Base-by-base conservation (phyloP, 306 rosid genomes). In the Lablab purpureus region DNA sequence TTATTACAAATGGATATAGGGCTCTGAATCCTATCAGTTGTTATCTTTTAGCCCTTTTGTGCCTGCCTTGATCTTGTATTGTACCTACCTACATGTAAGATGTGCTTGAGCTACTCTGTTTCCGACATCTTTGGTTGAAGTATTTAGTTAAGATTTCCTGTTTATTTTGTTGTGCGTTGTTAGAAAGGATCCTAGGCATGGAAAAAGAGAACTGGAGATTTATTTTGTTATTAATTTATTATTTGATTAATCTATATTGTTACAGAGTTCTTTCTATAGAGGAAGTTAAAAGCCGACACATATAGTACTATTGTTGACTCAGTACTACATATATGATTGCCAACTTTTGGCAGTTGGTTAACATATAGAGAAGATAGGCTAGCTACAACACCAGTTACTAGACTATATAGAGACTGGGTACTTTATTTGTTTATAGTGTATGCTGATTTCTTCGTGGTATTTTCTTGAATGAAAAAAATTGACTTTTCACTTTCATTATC, bases 401-500 rank as follows among this genome's bases (percentile, higher is more conserved):
- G 14, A 60, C 40, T 59, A 52, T 59, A 2, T 59, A 59, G 66
- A 23, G 18, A 28, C 66, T 59, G 19, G 66, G 40, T 28, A 28
- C 41, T 60, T 43, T 15, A 62, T 19, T 30, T 15, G 15, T 21
- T 30, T 62, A 30, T 15, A 15, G 37, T 36, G 3, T 36, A 45
- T 30, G 27, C 47, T 74, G 28, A 28, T 71, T 65, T 60, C 15
- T 52, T 17, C 67, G 15, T 62, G 60, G 28, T 79, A 47, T 78
- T 76, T 49, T 77, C 56, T 67, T 50, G 62, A 66, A 75, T 58
- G 72, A 34, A 41, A 52, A 32, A 43, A 10, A 19, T 82, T 46
- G 15, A 19, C 64, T 40, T 83, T 71, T 82, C 70, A 54, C 23
- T 67, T 45, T 36, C 82, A 58, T 82, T 65, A 81, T 75, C 68